Conservation (phyloP, 345 rosid species). For the Lumnitzera racemosa region DNA sequence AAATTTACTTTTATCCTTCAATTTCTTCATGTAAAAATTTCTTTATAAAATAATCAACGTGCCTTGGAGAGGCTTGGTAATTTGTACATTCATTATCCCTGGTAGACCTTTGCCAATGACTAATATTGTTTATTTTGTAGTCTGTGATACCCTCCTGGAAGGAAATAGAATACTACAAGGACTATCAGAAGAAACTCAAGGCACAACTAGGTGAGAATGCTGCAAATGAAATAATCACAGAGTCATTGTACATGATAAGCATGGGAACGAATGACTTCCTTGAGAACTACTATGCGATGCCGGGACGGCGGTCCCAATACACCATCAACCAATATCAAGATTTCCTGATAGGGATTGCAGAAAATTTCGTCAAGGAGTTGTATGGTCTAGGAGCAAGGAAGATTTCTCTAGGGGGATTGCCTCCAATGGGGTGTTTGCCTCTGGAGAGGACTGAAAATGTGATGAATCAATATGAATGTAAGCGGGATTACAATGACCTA, state of each 20-base stretch:
- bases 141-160: slow-evolving; percentile 56
- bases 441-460: slow-evolving; percentile 38
- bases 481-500: slow-evolving; percentile 24
- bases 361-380: slow-evolving; percentile 29
- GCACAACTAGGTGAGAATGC: slow-evolving; percentile 28
- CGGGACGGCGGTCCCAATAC: slow-evolving; percentile 37
- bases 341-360: slow-evolving; percentile 37
- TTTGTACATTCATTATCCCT: too few relatives aligned
- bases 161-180: slow-evolving; percentile 47
- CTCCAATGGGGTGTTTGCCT: slow-evolving; percentile 68
- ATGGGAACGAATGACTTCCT: slow-evolving; percentile 62
- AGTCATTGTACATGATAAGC: slow-evolving; percentile 43
- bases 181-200: slow-evolving; percentile 34
- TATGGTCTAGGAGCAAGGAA: slow-evolving; percentile 53
- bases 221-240: slow-evolving; percentile 23
- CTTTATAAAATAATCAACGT: too few relatives aligned
- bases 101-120: neutral
- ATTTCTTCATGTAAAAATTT: too few relatives aligned
- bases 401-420: slow-evolving; percentile 48
- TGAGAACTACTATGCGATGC: slow-evolving; percentile 48
- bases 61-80: too few relatives aligned
- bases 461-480: slow-evolving; percentile 23
- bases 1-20: too few relatives aligned
- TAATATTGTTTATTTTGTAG: slow-evolving; percentile 16
- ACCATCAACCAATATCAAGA: slow-evolving; percentile 33